Percentiles rank a stretch among this genome's conserved stretches.
Evolutionary conservation across 2,329 filamentous ascomycete genomes (phyloP).

Genomic region (Ascochyta lentis): DNA sequence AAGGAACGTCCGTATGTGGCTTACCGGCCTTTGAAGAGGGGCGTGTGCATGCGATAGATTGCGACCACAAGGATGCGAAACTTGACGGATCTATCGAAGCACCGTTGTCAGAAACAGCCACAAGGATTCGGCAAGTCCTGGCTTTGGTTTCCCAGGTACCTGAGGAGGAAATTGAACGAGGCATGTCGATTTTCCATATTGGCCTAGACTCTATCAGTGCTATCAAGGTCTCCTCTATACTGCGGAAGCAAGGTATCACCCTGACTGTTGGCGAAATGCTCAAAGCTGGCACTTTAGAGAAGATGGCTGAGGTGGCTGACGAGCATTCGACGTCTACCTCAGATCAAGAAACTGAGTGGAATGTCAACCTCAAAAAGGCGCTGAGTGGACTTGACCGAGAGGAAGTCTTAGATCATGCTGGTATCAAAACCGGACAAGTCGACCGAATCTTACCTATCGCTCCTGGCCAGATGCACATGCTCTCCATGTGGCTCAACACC

Average conservation of each 20-base stretch:
- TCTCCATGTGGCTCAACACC: constrained; percentile 76
- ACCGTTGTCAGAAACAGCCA: constrained; percentile 44
- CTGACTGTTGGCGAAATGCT: constrained; percentile 76
- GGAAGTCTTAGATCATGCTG: constrained; percentile 49
- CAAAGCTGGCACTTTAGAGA: constrained; percentile 66
- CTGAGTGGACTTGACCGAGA: constrained; percentile 51
- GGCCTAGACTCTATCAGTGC: constrained; percentile 92
- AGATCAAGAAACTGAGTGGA: neutral
- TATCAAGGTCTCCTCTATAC: constrained; percentile 78
- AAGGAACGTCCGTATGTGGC: constrained; percentile 69
- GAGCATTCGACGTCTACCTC: constrained; percentile 8
- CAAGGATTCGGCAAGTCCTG: constrained; percentile 55
- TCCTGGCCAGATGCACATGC: constrained; percentile 81
- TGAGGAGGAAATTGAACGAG: constrained; percentile 62
- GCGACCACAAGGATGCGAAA: neutral
- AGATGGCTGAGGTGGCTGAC: constrained; percentile 62
- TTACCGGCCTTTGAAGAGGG: constrained; percentile 55
- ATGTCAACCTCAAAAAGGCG: constrained; percentile 17
- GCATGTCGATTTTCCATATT: constrained; percentile 77
- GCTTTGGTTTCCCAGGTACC: constrained; percentile 67
- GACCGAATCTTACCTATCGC: constrained; percentile 71
- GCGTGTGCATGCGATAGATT: neutral
- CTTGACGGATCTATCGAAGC: neutral
- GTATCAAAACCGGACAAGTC: constrained; percentile 56
- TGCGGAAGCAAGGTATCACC: constrained; percentile 68